Evolutionary conservation across 495 filamentous ascomycete genomes (phyloP), one percentile per base, ranked within the genome.

Genomic region (Filosporella fistucella): DNA sequence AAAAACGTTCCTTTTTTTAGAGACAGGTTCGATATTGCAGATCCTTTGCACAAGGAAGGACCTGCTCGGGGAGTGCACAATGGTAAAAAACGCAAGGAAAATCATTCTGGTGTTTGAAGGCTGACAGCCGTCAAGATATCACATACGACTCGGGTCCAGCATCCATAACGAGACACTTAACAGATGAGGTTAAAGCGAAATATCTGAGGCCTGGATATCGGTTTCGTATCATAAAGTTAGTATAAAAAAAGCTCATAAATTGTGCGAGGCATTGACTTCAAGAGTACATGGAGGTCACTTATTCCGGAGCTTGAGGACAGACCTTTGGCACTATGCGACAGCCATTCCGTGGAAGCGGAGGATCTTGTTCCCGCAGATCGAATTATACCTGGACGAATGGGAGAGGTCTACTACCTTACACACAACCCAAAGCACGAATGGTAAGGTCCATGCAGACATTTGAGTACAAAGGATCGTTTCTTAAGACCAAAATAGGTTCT

Each of bases 141-240:
- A 23, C 39, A 10, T 9, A 26, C 9, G 11, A 42, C 8, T 26
- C 11, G 8, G 39, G 39, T 21, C 35, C 35, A 16, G 17, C 7
- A 11, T 10, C 17, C 11, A 11, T 38, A 7, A 17, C 9, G 7
- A 9, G 11, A 38, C 16, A 38, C 17, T 38, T 38, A 18, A 7
- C 35, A 17, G 16, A 38, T 8, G 35, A 38, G 35, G 17, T 17
- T 16, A 38, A 38, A 16, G 17, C 7, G 7, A 11, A 7, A 9
- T 38, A 38, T 18, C 35, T 38, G 7, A 9, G 17, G 17, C 9
- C 35, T 7, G 35, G 35, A 11, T 38, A 38, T 18, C 9, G 35
- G 17, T 38, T 38, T 38, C 11, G 39, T 10, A 42, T 42, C 13
- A 25, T 42, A 9, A 42, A 42, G 39, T 42, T 26, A 10, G 21